These are phyloP conservation scores for Epicoccum nigrum DNA, from an alignment of 2,329 filamentous ascomycete genomes.

Conservation along the genomic window DNA sequence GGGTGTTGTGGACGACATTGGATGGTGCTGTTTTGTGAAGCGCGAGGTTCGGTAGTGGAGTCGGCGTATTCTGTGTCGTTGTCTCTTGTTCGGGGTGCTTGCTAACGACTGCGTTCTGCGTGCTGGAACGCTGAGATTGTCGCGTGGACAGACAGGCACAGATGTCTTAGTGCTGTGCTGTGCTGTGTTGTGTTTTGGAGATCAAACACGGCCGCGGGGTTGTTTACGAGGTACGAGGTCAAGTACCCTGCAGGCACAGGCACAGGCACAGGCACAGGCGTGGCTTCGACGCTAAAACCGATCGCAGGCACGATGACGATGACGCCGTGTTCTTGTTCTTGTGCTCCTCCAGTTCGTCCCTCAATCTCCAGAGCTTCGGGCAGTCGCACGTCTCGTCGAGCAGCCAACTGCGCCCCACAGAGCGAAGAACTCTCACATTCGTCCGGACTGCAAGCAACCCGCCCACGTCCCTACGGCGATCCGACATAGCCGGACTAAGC, in stretches of 20 bases:
- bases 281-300: conserved; percentile 3
- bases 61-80: too few species aligned
- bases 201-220: background rate
- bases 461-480: conserved; percentile 4
- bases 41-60: too few species aligned
- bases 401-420: background rate
- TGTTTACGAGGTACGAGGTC: conserved; percentile 3
- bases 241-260: background rate
- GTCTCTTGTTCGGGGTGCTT: background rate
- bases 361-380: background rate
- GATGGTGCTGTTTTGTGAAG: background rate
- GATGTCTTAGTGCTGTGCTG: background rate
- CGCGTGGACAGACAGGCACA: background rate
- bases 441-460: conserved; percentile 3
- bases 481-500: conserved; percentile 16
- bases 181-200: conserved; percentile 2
- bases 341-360: conserved; percentile 4
- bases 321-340: conserved; percentile 8
- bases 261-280: too few species aligned
- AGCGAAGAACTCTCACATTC: background rate
- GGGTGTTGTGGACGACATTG: conserved; percentile 35
- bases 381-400: background rate
- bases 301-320: conserved; percentile 10
- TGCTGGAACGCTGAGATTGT: background rate
- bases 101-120: background rate